phyloP scores from a whole-genome alignment of 192 early-diverging fungal genomes.

The Phlyctochytrium planicorne region DNA sequence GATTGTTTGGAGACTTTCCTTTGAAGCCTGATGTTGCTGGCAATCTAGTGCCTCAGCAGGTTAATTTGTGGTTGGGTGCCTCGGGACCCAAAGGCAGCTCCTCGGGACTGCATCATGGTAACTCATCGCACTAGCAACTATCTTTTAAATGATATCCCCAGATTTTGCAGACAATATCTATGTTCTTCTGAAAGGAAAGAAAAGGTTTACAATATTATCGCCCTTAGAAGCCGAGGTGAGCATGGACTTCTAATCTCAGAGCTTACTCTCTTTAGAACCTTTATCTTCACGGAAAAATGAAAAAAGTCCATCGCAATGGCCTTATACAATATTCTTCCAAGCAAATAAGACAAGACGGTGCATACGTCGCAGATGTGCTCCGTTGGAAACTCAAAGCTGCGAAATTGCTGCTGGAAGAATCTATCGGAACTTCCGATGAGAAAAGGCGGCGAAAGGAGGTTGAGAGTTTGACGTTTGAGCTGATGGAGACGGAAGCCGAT shows the following conservation, averaged over 20 bases:
- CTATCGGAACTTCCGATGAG: not conserved
- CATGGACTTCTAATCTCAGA: too few species aligned
- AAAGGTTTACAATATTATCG: constrained; percentile 30
- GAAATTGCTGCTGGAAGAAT: not conserved
- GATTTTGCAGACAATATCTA: constrained; percentile 47
- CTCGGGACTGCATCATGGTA: constrained; percentile 37
- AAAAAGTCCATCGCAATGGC: not conserved
- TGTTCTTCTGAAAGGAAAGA: constrained; percentile 29
- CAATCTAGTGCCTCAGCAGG: constrained; percentile 39
- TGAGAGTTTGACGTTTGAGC: not conserved
- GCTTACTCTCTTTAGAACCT: too few species aligned
- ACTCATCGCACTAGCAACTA: too few species aligned
- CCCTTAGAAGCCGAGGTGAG: constrained; percentile 21
- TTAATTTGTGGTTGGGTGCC: constrained; percentile 43
- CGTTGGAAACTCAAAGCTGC: not conserved
- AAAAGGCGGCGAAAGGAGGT: not conserved
- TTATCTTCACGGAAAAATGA: not conserved
- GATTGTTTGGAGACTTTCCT: constrained; percentile 25
- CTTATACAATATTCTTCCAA: not conserved
- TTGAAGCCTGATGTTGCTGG: constrained; percentile 23
- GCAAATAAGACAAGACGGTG: not conserved
- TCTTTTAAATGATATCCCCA: too few species aligned
- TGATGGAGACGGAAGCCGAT: not conserved
- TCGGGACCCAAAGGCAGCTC: constrained; percentile 22
- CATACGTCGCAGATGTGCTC: not conserved